These are phyloP conservation scores for Globisporangium nodosum DNA, from an alignment of 352 stramenopile species.

Conservation along the genomic window DNA sequence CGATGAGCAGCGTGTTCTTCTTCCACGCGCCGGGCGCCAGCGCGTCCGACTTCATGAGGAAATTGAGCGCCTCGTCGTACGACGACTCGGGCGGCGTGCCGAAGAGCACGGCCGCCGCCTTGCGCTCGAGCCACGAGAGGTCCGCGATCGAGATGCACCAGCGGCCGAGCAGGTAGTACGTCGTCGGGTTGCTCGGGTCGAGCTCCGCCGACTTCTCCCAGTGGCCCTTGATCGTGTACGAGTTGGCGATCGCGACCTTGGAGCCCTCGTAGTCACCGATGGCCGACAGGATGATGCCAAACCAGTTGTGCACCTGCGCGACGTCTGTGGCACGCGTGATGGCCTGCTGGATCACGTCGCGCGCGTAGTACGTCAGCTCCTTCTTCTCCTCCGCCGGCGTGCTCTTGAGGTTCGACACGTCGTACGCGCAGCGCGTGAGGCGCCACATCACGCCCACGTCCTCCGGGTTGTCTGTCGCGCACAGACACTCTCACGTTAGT, in stretches of 20 bases:
- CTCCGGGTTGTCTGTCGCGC: slow-evolving; percentile 23
- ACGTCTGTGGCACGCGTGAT: slow-evolving; percentile 47
- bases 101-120: slow-evolving; percentile 78
- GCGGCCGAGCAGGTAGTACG: slow-evolving; percentile 72
- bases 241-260: slow-evolving; percentile 81
- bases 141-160: slow-evolving; percentile 85
- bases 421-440: slow-evolving; percentile 55
- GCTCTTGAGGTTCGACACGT: slow-evolving; percentile 50
- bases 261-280: slow-evolving; percentile 85
- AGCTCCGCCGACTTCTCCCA: slow-evolving; percentile 75
- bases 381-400: slow-evolving; percentile 66
- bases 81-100: slow-evolving; percentile 71
- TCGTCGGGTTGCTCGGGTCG: slow-evolving; percentile 65
- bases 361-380: slow-evolving; percentile 61
- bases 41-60: slow-evolving; percentile 72
- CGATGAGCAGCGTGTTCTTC: slow-evolving; percentile 78
- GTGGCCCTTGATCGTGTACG: slow-evolving; percentile 73
- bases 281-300: slow-evolving; percentile 77
- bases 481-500: not conserved
- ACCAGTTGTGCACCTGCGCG: slow-evolving; percentile 81
- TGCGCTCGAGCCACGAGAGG: slow-evolving; percentile 82
- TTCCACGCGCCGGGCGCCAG: slow-evolving; percentile 77
- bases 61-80: slow-evolving; percentile 75
- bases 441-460: slow-evolving; percentile 65
- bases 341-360: slow-evolving; percentile 51